Evolutionary conservation across 208 protist genomes (phyloP), one percentile per base, ranked within the genome.

Genomic region (Trichomonas gallinae): DNA sequence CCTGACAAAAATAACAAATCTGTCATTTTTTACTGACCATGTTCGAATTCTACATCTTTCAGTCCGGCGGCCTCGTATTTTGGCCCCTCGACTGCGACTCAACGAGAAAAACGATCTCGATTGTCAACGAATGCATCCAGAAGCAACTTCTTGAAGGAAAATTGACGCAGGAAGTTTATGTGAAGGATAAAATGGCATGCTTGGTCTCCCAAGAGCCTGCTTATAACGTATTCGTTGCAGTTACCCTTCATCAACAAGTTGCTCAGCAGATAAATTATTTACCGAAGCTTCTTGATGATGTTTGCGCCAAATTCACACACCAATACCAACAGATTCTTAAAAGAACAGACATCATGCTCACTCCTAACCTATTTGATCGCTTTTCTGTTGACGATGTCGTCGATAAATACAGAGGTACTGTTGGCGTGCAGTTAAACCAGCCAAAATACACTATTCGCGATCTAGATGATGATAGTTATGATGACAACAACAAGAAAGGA

Each of bases 101-200:
- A 26, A 23, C 8, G 6, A 17, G 23, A 36, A 91, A 48, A 45
- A 91, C 10, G 1, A 48, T 48, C 10, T 48, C 8, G 23, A 42
- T 45, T n/a, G 83, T 91, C 9, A 91, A 91, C 23, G 83, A 91
- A 48, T 91, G 48, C n/a, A 38, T 91, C 48, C 83, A 91, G 48
- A 91, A 91, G 42, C 83, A 91, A 48, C 34, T 91, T 91, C 83
- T 91, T 48, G 83, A 91, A 91, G 83, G 83, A 3, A 26, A 91
- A 23, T 91, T 38, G 42, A 45, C 8, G 0, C 40, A 91, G n/a
- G 83, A 13, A 2, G 6, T 4, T n/a, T 48, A 44, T 11, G 42
- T 44, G 0, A 48, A 38, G 1, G 42, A 91, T 48, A 8, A 48
- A 91, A 91, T 21, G 15, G 34, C 42, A 45, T 23, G 34, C 23